These are phyloP conservation scores for Crithidia acanthocephali DNA, from an alignment of 208 protist genomes.

Conservation along the genomic window DNA sequence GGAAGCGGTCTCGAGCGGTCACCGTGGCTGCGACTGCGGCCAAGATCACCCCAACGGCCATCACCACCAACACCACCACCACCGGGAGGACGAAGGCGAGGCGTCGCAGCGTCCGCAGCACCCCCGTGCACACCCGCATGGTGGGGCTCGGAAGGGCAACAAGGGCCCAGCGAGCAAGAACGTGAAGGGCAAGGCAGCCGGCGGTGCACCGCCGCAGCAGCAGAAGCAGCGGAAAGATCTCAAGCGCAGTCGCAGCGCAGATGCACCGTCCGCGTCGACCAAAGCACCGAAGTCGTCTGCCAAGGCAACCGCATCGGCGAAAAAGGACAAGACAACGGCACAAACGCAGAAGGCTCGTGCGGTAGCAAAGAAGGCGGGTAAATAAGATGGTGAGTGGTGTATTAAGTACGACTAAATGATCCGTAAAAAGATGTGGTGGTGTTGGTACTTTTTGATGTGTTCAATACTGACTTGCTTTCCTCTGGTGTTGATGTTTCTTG, in stretches of 20 bases:
- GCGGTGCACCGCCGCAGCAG: not conserved
- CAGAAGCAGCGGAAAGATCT: not conserved
- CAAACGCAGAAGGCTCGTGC: conserved; percentile 21
- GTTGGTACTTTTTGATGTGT: no score
- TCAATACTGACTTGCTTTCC: no score
- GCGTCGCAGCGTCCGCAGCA: no score
- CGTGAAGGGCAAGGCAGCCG: not conserved
- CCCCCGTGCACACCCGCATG: not conserved
- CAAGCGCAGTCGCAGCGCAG: conserved; percentile 26
- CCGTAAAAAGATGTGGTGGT: no score
- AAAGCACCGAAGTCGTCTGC: conserved; percentile 16
- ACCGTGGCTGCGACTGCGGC: not conserved
- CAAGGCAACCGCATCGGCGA: not conserved
- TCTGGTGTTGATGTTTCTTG: no score
- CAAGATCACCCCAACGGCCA: not conserved
- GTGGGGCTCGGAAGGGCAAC: not conserved
- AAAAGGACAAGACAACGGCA: not conserved
- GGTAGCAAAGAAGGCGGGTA: conserved; percentile 18
- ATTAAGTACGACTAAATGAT: not conserved
- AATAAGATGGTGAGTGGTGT: not conserved
- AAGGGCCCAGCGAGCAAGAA: not conserved
- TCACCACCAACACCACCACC: conserved; percentile 5
- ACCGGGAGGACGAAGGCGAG: not conserved
- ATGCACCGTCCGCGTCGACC: conserved; percentile 8
- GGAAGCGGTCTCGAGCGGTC: not conserved